Base-by-base conservation (phyloP, 768 basidiomycete genomes). In the Sarcodon sp. region DNA sequence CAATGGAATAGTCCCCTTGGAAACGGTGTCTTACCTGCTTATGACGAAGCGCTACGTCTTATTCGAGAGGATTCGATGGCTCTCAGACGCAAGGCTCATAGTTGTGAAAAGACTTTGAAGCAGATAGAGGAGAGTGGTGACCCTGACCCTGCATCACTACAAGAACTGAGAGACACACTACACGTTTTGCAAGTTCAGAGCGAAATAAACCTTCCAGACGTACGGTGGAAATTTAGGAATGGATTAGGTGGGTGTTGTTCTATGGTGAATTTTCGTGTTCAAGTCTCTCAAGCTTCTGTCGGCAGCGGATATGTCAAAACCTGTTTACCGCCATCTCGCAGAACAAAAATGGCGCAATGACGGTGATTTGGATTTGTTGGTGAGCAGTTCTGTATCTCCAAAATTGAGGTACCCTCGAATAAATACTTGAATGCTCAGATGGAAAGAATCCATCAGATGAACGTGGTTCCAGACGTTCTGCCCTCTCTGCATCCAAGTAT, bases 391-490 rank as follows among this genome's bases (percentile, higher is more conserved):
- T 51, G n/a, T 46, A 33, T 21, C 18, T 11, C 11, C 50, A 12
- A n/a, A 38, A 12, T 5, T 13, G 12, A 8, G 33, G 4, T 8
- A 13, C 9, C 27, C 51, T 33, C 13, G 35, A 33, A 6, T 10
- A 1, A 44, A 27, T 31, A 43, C 11, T 16, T 18, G n/a, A 41
- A 32, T 45, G 18, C 32, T 6, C 58, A 92, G 85, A 96, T 96
- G 90, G 87, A 96, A 59, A 84, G 93, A 59, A 59, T 98, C 41
- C 73, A 89, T 55, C 87, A 92, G 66, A 90, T 96, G 89, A 67
- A 81, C 45, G 81, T 98, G 49, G 71, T 96, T 2, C 93, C 94
- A 0, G 94, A 99, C 58, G 66, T 93, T 9, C 61, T 97, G 13
- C 78, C 87, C 0, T 67, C 67, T 35, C 59, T 94, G 7, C 76